Evolutionary conservation across 768 basidiomycete genomes (phyloP).

Genomic region (Rhizopogon salebrosus): DNA sequence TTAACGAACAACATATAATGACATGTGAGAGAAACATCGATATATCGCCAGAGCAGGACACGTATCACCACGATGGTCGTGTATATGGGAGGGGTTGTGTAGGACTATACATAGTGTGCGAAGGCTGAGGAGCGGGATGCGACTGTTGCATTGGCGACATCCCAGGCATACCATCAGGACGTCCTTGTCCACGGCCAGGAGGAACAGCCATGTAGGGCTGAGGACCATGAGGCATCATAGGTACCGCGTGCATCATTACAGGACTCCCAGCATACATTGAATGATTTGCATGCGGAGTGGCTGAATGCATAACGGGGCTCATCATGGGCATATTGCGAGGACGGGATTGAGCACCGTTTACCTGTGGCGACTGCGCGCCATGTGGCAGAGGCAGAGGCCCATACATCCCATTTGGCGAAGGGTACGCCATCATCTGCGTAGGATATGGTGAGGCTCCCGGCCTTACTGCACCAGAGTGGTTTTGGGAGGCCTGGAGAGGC

Average conservation of each 20-base stretch:
- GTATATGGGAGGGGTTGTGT: slow-evolving; percentile 14
- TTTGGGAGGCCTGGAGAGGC: slow-evolving; percentile 42
- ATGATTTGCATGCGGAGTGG: slow-evolving; percentile 31
- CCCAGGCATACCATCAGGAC: slow-evolving; percentile 40
- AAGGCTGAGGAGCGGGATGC: slow-evolving; percentile 21
- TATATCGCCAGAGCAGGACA: slow-evolving; percentile 23
- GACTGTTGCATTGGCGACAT: slow-evolving; percentile 36
- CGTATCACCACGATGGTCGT: slow-evolving; percentile 27
- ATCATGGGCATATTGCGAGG: slow-evolving; percentile 56
- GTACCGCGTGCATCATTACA: slow-evolving; percentile 53
- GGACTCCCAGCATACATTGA: slow-evolving; percentile 67
- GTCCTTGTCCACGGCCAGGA: slow-evolving; percentile 44
- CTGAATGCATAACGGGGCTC: slow-evolving; percentile 68
- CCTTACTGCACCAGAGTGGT: slow-evolving; percentile 48
- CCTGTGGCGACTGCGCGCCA: slow-evolving; percentile 32
- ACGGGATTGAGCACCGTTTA: slow-evolving; percentile 30
- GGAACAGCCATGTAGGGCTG: slow-evolving; percentile 42
- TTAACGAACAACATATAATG: slow-evolving; percentile 12
- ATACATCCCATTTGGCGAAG: slow-evolving; percentile 50
- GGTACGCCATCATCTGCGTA: slow-evolving; percentile 60
- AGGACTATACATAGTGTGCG: slow-evolving; percentile 26
- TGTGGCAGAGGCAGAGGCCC: slow-evolving; percentile 35
- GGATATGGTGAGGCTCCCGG: slow-evolving; percentile 57
- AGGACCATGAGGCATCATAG: slow-evolving; percentile 30
- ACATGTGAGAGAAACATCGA: slow-evolving; percentile 18